Percentiles rank a stretch among this genome's conserved stretches.
These are phyloP conservation scores for Combretum micranthum DNA, from an alignment of 345 rosid species.

Conservation along the genomic window DNA sequence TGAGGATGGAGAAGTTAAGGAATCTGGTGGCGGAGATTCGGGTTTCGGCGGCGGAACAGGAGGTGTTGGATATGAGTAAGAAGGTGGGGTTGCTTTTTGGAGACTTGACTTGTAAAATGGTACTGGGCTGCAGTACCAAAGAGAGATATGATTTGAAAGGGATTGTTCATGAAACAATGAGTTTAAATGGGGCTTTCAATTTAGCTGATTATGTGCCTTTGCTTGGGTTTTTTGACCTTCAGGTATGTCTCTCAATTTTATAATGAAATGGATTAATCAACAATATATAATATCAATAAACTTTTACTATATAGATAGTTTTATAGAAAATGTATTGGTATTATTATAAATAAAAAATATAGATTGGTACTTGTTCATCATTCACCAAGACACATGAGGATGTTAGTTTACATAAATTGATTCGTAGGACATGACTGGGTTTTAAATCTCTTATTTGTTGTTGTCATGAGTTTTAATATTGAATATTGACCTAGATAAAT, in stretches of 20 bases:
- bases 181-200: not conserved
- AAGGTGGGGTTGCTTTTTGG: not conserved
- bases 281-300: too few relatives aligned
- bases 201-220: conserved; percentile 4
- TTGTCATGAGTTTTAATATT: too few relatives aligned
- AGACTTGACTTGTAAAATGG: conserved; percentile 6
- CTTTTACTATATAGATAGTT: too few relatives aligned
- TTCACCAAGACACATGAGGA: too few relatives aligned
- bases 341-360: too few relatives aligned
- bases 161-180: not conserved
- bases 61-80: conserved; percentile 7
- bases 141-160: not conserved
- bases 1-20: conserved; percentile 12
- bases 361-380: too few relatives aligned
- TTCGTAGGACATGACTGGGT: too few relatives aligned
- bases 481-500: too few relatives aligned
- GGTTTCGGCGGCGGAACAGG: not conserved
- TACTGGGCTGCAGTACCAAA: not conserved
- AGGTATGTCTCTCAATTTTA: not conserved
- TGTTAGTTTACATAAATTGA: too few relatives aligned
- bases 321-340: too few relatives aligned
- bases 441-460: too few relatives aligned
- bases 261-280: too few relatives aligned
- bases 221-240: conserved; percentile 4
- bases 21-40: conserved; percentile 3